A percentile compares a stretch with the other conserved stretches of the same genome.
These are phyloP conservation scores for Vitis cinerea DNA, from an alignment of 164 flowering plant species.

Conservation along the genomic window DNA sequence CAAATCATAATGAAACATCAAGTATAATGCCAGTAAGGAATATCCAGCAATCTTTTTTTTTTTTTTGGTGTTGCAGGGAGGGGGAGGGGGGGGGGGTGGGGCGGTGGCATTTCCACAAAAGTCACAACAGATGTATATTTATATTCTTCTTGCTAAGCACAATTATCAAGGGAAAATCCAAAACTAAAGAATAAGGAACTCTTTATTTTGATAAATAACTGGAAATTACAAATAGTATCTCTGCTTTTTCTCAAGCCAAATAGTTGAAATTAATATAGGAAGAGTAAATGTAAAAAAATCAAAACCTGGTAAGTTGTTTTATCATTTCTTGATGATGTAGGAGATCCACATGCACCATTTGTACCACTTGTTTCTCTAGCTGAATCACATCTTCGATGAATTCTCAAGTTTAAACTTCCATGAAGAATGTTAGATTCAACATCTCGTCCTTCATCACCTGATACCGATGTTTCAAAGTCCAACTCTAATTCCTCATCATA, in stretches of 20 bases:
- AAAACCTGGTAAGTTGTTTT: conserved; percentile 56
- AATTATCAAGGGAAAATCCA: too few species aligned
- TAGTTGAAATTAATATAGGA: background rate
- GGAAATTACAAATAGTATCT: background rate
- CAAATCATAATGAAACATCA: too few species aligned
- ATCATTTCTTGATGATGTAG: conserved; percentile 57
- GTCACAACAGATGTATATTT: too few species aligned
- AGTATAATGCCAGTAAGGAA: background rate
- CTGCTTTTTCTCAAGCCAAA: background rate
- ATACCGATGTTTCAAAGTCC: conserved; percentile 77
- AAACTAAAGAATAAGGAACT: too few species aligned
- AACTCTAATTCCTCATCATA: conserved; percentile 87
- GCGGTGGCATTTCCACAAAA: too few species aligned
- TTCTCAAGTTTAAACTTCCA: conserved; percentile 76
- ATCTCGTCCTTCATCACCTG: conserved; percentile 78
- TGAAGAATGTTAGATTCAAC: conserved; percentile 55
- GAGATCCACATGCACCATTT: conserved; percentile 66
- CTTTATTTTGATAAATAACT: background rate
- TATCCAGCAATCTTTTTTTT: background rate
- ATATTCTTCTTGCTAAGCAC: too few species aligned
- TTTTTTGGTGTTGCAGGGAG: too few species aligned
- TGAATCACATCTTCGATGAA: conserved; percentile 62
- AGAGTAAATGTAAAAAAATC: background rate
- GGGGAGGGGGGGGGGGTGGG: too few species aligned
- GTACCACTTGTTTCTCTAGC: conserved; percentile 39